These are phyloP conservation scores for Xylariaceae sp. DNA, from an alignment of 2,329 filamentous ascomycete genomes.

Conservation along the genomic window DNA sequence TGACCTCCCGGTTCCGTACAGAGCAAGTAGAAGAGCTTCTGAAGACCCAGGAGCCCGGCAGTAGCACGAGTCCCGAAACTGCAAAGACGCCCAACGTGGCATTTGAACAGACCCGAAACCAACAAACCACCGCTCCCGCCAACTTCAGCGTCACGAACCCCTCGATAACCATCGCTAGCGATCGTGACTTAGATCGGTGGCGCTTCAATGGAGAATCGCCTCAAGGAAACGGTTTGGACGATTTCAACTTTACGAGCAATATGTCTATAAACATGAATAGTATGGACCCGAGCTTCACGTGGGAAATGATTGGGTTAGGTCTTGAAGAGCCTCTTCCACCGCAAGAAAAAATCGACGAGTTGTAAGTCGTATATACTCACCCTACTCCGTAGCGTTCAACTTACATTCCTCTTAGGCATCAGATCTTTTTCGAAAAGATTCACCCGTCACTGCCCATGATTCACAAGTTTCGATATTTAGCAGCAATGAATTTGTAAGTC, in stretches of 20 bases:
- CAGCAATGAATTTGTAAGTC: slow-evolving; percentile 80
- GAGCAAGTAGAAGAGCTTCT: slow-evolving; percentile 93
- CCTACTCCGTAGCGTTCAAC: background rate
- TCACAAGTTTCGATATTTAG: slow-evolving; percentile 84
- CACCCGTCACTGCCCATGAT: slow-evolving; percentile 88
- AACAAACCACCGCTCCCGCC: slow-evolving; percentile 42
- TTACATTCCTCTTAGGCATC: slow-evolving; percentile 60
- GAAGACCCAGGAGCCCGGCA: slow-evolving; percentile 73
- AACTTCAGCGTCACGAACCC: slow-evolving; percentile 55
- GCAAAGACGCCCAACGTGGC: slow-evolving; percentile 45
- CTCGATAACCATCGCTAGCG: slow-evolving; percentile 53
- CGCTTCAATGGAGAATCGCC: slow-evolving; percentile 62
- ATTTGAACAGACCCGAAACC: slow-evolving; percentile 44
- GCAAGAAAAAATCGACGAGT: slow-evolving; percentile 75
- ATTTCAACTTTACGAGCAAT: slow-evolving; percentile 62
- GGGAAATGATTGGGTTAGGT: slow-evolving; percentile 75
- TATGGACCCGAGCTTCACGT: slow-evolving; percentile 68
- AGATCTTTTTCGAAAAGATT: slow-evolving; percentile 89
- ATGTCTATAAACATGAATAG: slow-evolving; percentile 58
- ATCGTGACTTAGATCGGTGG: slow-evolving; percentile 62
- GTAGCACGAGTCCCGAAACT: slow-evolving; percentile 45
- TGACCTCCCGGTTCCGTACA: slow-evolving; percentile 47
- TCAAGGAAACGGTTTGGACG: slow-evolving; percentile 53
- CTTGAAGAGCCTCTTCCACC: slow-evolving; percentile 65
- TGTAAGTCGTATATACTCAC: slow-evolving; percentile 58